Conservation (phyloP, 1,139 yeast genomes). For the Arxiozyma heterogenica region DNA sequence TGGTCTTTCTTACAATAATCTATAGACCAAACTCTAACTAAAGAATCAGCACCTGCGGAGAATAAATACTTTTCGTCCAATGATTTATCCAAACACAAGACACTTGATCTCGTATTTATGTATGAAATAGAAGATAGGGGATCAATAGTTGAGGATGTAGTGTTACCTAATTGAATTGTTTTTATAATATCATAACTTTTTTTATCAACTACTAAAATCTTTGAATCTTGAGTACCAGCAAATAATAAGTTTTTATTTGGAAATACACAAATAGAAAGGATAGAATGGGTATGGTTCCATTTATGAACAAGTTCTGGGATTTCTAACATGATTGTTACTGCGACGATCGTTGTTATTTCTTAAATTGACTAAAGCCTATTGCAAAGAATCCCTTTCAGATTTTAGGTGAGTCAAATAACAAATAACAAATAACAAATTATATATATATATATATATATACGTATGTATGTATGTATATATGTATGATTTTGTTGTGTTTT, state of each 20-base stretch:
- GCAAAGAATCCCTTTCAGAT: no score
- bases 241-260: slow-evolving; percentile 51
- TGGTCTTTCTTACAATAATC: slow-evolving; percentile 17
- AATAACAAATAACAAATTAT: no score
- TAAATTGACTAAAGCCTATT: no score
- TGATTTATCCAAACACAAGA: slow-evolving; percentile 56
- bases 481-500: no score
- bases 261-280: slow-evolving; percentile 67
- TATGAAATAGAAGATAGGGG: background rate
- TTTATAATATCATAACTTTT: slow-evolving; percentile 43
- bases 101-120: slow-evolving; percentile 49
- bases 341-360: background rate
- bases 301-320: slow-evolving; percentile 43
- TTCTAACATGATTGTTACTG: background rate
- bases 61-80: slow-evolving; percentile 55
- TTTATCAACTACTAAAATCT: slow-evolving; percentile 62
- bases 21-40: slow-evolving; percentile 77
- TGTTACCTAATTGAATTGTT: slow-evolving; percentile 19
- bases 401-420: no score
- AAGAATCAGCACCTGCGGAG: slow-evolving; percentile 84
- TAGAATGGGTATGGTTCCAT: slow-evolving; percentile 69
- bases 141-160: background rate
- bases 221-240: slow-evolving; percentile 94
- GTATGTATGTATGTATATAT: no score
- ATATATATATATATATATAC: no score